These are phyloP conservation scores for Stropharia rugosoannulata DNA, from an alignment of 768 basidiomycete species.

Conservation along the genomic window DNA sequence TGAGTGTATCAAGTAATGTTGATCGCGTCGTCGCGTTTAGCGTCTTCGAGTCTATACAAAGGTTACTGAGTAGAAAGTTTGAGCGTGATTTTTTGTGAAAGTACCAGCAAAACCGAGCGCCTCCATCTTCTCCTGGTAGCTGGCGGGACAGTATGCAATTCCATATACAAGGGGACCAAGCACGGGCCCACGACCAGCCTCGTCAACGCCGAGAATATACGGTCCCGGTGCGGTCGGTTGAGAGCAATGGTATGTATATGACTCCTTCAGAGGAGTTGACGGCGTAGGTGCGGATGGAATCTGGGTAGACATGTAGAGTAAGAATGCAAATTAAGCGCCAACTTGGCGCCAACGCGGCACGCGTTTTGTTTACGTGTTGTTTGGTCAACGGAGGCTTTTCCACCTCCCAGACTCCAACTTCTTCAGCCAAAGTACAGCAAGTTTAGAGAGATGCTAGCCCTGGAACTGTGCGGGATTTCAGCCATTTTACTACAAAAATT, in stretches of 20 bases:
- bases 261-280: slow-evolving; percentile 56
- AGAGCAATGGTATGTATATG: slow-evolving; percentile 79
- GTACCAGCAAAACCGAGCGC: slow-evolving; percentile 88
- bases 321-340: not conserved
- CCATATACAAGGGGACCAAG: slow-evolving; percentile 96
- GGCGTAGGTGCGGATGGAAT: slow-evolving; percentile 62
- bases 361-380: slow-evolving; percentile 14
- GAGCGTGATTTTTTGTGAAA: slow-evolving; percentile 10
- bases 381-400: not conserved
- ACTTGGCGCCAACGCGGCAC: not conserved
- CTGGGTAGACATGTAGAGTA: slow-evolving; percentile 9
- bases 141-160: slow-evolving; percentile 86
- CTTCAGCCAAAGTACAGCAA: no score
- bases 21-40: slow-evolving; percentile 72
- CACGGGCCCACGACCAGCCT: slow-evolving; percentile 95
- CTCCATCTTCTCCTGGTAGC: slow-evolving; percentile 74
- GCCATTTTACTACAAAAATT: no score
- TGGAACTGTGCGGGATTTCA: no score
- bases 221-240: slow-evolving; percentile 69
- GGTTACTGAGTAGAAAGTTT: not conserved
- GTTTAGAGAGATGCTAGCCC: no score
- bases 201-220: slow-evolving; percentile 98
- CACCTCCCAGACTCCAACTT: no score
- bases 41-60: slow-evolving; percentile 81
- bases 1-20: slow-evolving; percentile 62